Conservation (phyloP, 495 filamentous ascomycete genomes). For the Pseudoneurospora amorphoporcata region DNA sequence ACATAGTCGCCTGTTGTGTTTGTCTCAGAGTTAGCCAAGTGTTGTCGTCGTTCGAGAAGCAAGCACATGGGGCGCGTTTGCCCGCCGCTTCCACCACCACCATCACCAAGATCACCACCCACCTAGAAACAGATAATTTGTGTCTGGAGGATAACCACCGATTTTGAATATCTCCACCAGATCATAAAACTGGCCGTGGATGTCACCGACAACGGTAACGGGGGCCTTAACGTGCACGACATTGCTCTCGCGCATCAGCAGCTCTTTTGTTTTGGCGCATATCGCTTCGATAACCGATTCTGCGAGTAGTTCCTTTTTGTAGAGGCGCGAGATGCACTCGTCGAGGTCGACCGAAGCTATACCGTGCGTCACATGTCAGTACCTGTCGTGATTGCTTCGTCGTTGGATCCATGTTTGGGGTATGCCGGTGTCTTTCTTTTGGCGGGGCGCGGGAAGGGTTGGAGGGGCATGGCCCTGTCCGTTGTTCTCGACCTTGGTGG, state of each 20-base stretch:
- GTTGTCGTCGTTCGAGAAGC: not conserved
- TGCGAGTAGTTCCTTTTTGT: slow-evolving; percentile 90
- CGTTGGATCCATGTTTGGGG: not conserved
- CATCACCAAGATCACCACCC: slow-evolving; percentile 15
- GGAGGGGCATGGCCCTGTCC: not conserved
- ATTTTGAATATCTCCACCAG: slow-evolving; percentile 99
- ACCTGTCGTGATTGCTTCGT: not conserved
- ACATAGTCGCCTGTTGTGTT: slow-evolving; percentile 77
- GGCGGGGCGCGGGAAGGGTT: slow-evolving; percentile 3
- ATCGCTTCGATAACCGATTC: slow-evolving; percentile 98
- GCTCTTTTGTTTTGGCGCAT: slow-evolving; percentile 96
- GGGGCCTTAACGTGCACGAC: slow-evolving; percentile 94
- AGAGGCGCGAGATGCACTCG: slow-evolving; percentile 91
- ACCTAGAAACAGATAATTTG: slow-evolving; percentile 97
- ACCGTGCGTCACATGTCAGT: not conserved
- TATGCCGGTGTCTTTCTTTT: slow-evolving; percentile 5
- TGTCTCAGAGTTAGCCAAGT: not conserved
- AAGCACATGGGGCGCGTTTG: not conserved
- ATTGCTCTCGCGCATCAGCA: slow-evolving; percentile 99
- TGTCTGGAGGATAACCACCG: slow-evolving; percentile 90
- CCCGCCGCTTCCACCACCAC: not conserved
- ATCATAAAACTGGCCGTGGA: slow-evolving; percentile 97
- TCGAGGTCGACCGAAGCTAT: slow-evolving; percentile 93
- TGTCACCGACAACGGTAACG: slow-evolving; percentile 97
- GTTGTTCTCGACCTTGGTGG: slow-evolving; percentile 1